Conservation (phyloP, 257 asterid genomes). For the Nicotiana benthamiana region DNA sequence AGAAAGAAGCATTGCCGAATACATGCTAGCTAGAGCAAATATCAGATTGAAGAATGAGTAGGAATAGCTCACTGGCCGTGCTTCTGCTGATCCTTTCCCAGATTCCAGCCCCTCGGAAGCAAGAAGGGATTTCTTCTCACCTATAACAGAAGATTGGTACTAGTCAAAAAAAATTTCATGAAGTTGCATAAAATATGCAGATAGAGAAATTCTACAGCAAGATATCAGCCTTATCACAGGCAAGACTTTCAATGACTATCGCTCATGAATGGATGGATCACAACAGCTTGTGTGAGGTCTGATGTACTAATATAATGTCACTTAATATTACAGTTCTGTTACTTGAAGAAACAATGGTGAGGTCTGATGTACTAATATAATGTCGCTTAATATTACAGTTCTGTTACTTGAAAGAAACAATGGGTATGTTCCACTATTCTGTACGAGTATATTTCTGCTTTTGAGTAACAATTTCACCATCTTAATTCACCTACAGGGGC, state of each 20-base stretch:
- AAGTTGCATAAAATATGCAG: not conserved
- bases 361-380: not conserved
- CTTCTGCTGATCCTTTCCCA: constrained; percentile 47
- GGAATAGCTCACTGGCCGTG: constrained; percentile 77
- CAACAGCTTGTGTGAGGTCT: not conserved
- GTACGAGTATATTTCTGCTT: not conserved
- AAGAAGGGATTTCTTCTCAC: constrained; percentile 60
- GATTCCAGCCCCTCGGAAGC: constrained; percentile 63
- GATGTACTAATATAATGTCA: not conserved
- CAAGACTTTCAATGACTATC: not conserved
- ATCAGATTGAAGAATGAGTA: constrained; percentile 89
- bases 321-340: not conserved
- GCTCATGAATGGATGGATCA: not conserved
- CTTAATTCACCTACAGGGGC: not conserved
- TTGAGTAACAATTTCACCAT: not conserved
- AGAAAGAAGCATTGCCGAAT: constrained; percentile 95
- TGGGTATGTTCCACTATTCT: not conserved
- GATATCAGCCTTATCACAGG: not conserved
- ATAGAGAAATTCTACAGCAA: not conserved
- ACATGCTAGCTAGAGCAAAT: constrained; percentile 97
- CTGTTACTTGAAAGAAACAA: not conserved
- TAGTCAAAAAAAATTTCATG: not conserved
- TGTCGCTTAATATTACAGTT: not conserved
- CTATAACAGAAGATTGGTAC: constrained; percentile 22
- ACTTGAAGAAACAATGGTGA: not conserved